These are phyloP conservation scores for Xylaria longipes DNA, from an alignment of 495 filamentous ascomycete species.

Conservation along the genomic window DNA sequence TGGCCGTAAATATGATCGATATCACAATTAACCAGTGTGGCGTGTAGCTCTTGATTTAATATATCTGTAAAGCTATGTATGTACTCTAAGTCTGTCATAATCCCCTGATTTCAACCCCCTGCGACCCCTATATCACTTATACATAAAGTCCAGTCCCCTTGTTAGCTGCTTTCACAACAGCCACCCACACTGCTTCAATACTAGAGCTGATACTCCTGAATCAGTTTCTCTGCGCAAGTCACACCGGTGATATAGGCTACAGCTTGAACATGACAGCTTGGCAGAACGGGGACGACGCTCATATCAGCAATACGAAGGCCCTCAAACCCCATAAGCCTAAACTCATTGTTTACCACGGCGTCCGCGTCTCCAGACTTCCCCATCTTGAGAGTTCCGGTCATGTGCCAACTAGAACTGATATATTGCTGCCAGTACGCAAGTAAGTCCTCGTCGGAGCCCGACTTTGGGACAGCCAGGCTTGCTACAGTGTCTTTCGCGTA, in stretches of 20 bases:
- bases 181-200: not conserved
- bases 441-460: conserved; percentile 63
- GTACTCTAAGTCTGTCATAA: too few relatives aligned
- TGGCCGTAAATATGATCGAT: too few relatives aligned
- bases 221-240: conserved; percentile 52
- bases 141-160: not conserved
- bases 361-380: conserved; percentile 53
- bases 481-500: conserved; percentile 56
- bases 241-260: conserved; percentile 47
- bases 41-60: too few relatives aligned
- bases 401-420: conserved; percentile 57
- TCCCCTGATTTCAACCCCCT: too few relatives aligned
- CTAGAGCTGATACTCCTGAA: conserved; percentile 46
- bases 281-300: conserved; percentile 67
- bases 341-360: conserved; percentile 62
- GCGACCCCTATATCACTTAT: too few relatives aligned
- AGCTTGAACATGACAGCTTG: conserved; percentile 44
- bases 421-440: conserved; percentile 54
- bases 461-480: conserved; percentile 51
- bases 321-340: conserved; percentile 62
- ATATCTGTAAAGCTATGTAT: too few relatives aligned
- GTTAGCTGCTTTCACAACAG: not conserved
- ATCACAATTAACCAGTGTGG: too few relatives aligned
- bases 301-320: conserved; percentile 68
- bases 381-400: conserved; percentile 70